These are phyloP conservation scores for Furcasterigmium furcatum DNA, from an alignment of 2,329 filamentous ascomycete genomes.

Conservation along the genomic window DNA sequence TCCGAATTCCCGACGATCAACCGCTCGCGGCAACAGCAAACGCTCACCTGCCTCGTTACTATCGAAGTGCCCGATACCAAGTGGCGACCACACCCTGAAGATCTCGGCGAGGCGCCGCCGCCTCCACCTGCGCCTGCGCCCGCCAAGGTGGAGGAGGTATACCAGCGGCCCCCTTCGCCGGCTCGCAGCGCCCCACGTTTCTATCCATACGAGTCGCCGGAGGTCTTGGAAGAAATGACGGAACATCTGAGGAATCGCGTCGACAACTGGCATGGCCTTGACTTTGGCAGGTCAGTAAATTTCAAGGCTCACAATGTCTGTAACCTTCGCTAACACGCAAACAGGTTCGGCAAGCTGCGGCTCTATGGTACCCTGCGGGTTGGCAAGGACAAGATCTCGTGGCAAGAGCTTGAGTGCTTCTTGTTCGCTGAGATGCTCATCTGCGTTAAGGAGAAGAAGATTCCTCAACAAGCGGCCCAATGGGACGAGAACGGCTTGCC, in stretches of 20 bases:
- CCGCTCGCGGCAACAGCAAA: conserved; percentile 89
- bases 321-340: not conserved
- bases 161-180: conserved; percentile 58
- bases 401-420: conserved; percentile 97
- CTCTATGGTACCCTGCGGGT: conserved; percentile 88
- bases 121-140: conserved; percentile 35
- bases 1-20: conserved; percentile 96
- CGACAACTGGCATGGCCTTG: conserved; percentile 96
- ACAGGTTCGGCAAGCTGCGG: conserved; percentile 84
- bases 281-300: conserved; percentile 68
- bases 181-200: conserved; percentile 55
- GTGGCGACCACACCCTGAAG: conserved; percentile 83
- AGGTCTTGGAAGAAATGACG: conserved; percentile 79
- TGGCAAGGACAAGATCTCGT: conserved; percentile 92
- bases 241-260: conserved; percentile 83
- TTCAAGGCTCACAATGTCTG: conserved; percentile 20
- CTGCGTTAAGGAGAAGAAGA: conserved; percentile 96
- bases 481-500: conserved; percentile 61
- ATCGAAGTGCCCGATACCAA: conserved; percentile 91
- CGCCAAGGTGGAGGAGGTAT: conserved; percentile 48
- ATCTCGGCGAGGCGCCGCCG: conserved; percentile 56
- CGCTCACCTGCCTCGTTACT: conserved; percentile 88
- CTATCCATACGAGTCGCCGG: conserved; percentile 70
- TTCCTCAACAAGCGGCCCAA: conserved; percentile 49
- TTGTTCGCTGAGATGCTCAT: conserved; percentile 99